Evolutionary conservation across 2,329 filamentous ascomycete genomes (phyloP), one percentile per base, ranked within the genome.

Genomic region (Raffaelea albimanens): DNA sequence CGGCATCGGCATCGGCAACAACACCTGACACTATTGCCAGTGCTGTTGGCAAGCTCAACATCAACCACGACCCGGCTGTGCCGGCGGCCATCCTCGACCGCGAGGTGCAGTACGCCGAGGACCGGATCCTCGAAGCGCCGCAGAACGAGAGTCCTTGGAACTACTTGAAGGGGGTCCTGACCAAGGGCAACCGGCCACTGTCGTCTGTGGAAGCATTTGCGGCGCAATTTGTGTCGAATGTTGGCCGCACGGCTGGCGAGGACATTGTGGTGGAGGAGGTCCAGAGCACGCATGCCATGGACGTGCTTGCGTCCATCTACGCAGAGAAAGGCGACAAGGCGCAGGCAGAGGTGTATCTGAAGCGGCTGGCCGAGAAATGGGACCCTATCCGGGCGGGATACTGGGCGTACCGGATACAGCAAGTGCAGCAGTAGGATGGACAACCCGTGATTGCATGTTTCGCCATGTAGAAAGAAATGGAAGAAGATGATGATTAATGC

Each of bases 71-170:
- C 55, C 66, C 71, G 3, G 64, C 71, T 43, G 71, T 87, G 3
- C 79, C 84, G 1, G 67, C 72, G 22, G 73, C 74, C 1, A 64
- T 88, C 8, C 67, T 93, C 40, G 78, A 89, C 52, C 72, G 84
- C 31, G 93, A 98, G 68, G 65, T 95, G 36, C 69, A 71, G 52
- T 94, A 83, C 61, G 80, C 85, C 7, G 75, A 87, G 67, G 71
- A 75, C 43, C 86, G 85, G 61, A 87, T 95, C 52, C 65, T 70
- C 31, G 70, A 85, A 53, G 89, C 90, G 38, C 93, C 93, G 41
- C 90, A 97, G 73, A 98, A 97, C 64, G 86, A 89, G 63, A 91
- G 86, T 56, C 78, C 89, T 2, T 98, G 93, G 93, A 93, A 89
- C 64, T 98, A 96, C 65, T 70, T 96, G 14, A 73, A 82, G 29